Conservation (phyloP, 257 asterid species). For the Fraxinus cuspidata region DNA sequence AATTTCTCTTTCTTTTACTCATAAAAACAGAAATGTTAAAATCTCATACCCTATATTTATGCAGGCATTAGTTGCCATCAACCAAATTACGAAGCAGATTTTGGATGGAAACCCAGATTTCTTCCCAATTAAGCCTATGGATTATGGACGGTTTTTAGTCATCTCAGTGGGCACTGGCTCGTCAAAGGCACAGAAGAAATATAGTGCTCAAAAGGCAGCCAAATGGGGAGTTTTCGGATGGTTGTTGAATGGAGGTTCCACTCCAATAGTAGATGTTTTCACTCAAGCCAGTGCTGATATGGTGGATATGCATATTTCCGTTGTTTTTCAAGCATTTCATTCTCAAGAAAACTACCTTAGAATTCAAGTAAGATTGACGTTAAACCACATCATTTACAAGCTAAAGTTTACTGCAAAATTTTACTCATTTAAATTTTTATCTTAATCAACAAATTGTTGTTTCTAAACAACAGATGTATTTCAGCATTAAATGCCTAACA, state of each 20-base stretch:
- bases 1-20: too few relatives aligned
- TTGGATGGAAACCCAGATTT: conserved; percentile 29
- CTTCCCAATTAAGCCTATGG: conserved; percentile 31
- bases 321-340: conserved; percentile 39
- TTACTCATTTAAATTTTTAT: background rate
- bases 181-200: conserved; percentile 33
- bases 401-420: too few relatives aligned
- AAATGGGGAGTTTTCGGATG: conserved; percentile 49
- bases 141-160: too few relatives aligned
- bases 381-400: background rate
- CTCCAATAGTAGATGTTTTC: conserved; percentile 43
- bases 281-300: conserved; percentile 48
- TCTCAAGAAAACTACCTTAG: conserved; percentile 44
- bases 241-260: conserved; percentile 33
- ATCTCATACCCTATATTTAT: background rate
- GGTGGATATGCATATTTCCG: conserved; percentile 48
- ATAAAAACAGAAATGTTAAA: too few relatives aligned
- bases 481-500: background rate
- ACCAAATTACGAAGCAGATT: conserved; percentile 41
- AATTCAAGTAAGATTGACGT: conserved; percentile 39
- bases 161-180: conserved; percentile 53
- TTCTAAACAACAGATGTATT: too few relatives aligned
- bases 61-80: conserved; percentile 50
- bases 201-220: conserved; percentile 31
- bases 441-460: too few relatives aligned